phyloP scores from a whole-genome alignment of 495 filamentous ascomycete genomes.

The Penicillium ucsense region DNA sequence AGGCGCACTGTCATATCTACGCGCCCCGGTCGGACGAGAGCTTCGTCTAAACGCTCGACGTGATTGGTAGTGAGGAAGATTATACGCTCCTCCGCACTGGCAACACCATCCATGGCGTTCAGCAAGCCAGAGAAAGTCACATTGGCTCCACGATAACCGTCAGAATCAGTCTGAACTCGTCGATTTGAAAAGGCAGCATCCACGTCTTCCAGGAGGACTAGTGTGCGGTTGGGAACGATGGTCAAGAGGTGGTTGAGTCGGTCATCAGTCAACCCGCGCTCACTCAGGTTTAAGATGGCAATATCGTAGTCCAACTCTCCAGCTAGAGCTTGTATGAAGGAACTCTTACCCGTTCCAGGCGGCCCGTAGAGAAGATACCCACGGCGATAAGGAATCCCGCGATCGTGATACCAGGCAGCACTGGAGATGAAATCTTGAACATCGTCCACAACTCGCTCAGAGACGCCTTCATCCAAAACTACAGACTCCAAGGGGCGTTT shows the following conservation, averaged over 20 bases:
- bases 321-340: slow-evolving; percentile 90
- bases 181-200: slow-evolving; percentile 86
- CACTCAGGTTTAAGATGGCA: slow-evolving; percentile 85
- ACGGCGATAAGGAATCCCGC: slow-evolving; percentile 88
- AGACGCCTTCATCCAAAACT: slow-evolving; percentile 74
- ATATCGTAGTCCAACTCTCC: slow-evolving; percentile 90
- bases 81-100: slow-evolving; percentile 89
- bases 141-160: slow-evolving; percentile 82
- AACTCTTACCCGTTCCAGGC: slow-evolving; percentile 90
- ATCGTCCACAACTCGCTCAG: slow-evolving; percentile 76
- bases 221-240: slow-evolving; percentile 74
- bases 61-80: slow-evolving; percentile 95
- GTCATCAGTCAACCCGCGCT: slow-evolving; percentile 89
- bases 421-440: slow-evolving; percentile 73
- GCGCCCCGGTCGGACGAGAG: slow-evolving; percentile 79
- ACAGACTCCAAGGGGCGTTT: slow-evolving; percentile 86
- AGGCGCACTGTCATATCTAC: slow-evolving; percentile 90
- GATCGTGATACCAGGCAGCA: slow-evolving; percentile 82
- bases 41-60: slow-evolving; percentile 77
- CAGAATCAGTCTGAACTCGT: slow-evolving; percentile 57
- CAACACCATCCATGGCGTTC: slow-evolving; percentile 89
- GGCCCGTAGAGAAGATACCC: slow-evolving; percentile 93
- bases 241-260: slow-evolving; percentile 79
- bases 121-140: slow-evolving; percentile 93
- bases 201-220: slow-evolving; percentile 87